Conservation (phyloP, 164 flowering plant species). For the Umbellularia californica region DNA sequence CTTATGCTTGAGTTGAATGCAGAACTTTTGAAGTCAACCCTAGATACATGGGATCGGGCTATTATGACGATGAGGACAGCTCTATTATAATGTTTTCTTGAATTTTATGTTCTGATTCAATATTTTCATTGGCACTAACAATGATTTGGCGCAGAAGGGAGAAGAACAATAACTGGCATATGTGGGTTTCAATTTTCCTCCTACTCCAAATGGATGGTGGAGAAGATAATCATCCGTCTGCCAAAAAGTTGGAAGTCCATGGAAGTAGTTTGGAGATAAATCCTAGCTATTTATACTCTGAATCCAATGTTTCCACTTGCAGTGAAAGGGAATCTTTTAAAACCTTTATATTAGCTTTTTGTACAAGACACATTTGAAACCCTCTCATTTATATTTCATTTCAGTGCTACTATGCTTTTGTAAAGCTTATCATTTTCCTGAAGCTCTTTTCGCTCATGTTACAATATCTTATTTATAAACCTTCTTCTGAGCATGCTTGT, state of each 20-base stretch:
- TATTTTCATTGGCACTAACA: neutral
- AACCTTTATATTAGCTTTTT: neutral
- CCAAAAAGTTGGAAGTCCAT: neutral
- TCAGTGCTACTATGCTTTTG: neutral
- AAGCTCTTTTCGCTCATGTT: neutral
- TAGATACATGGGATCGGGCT: too few relatives aligned
- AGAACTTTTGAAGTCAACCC: too few relatives aligned
- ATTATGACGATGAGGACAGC: too few relatives aligned
- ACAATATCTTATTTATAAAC: neutral
- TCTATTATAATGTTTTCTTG: neutral
- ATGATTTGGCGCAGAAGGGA: neutral
- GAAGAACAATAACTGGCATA: neutral
- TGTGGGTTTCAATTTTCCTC: too few relatives aligned
- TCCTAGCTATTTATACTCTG: neutral
- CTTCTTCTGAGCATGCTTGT: neutral
- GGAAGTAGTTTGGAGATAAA: neutral
- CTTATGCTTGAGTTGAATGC: too few relatives aligned
- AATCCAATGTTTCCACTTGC: neutral
- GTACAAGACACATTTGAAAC: too few relatives aligned
- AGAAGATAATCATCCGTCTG: neutral
- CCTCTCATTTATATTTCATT: too few relatives aligned
- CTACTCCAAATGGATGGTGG: neutral
- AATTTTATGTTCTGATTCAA: neutral
- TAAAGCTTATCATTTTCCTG: neutral
- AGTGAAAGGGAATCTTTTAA: neutral